Evolutionary conservation across 2,329 filamentous ascomycete species (phyloP).

Genomic region (Cercospora nicotianae): DNA sequence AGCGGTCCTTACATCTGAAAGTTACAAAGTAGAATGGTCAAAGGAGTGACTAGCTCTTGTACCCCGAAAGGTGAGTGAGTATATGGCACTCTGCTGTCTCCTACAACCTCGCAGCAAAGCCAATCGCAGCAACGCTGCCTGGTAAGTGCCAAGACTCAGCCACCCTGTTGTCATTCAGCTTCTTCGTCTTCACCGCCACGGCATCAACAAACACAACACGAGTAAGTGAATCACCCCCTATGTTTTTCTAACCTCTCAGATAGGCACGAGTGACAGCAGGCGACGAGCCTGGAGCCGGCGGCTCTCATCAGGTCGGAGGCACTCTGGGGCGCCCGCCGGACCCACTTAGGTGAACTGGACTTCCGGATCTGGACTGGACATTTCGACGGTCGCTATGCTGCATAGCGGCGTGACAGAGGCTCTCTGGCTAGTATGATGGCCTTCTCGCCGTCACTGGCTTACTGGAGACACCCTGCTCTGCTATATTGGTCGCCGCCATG

Average conservation of each 20-base stretch:
- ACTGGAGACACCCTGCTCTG: background rate
- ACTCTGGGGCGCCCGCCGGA: background rate
- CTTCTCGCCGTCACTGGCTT: background rate
- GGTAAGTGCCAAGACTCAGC: background rate
- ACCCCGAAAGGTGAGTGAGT: background rate
- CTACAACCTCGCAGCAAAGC: background rate
- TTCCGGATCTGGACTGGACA: conserved; percentile 1
- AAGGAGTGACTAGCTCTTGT: background rate
- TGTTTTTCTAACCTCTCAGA: background rate
- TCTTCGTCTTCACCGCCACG: background rate
- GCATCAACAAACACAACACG: background rate
- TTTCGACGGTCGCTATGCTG: background rate
- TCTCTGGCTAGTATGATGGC: background rate
- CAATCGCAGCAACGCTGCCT: background rate
- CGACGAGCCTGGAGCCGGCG: background rate
- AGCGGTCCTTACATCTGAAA: background rate
- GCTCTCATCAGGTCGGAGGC: background rate
- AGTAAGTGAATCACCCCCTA: background rate
- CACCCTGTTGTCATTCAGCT: background rate
- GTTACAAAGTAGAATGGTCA: background rate
- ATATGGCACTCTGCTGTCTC: background rate
- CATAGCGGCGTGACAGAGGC: background rate
- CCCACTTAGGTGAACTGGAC: background rate
- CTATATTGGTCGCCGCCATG: background rate
- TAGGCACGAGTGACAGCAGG: conserved; percentile 10